A percentile compares a stretch with the other conserved stretches of the same genome.
These are phyloP conservation scores for Suillus luteus DNA, from an alignment of 768 basidiomycete species.

Conservation along the genomic window DNA sequence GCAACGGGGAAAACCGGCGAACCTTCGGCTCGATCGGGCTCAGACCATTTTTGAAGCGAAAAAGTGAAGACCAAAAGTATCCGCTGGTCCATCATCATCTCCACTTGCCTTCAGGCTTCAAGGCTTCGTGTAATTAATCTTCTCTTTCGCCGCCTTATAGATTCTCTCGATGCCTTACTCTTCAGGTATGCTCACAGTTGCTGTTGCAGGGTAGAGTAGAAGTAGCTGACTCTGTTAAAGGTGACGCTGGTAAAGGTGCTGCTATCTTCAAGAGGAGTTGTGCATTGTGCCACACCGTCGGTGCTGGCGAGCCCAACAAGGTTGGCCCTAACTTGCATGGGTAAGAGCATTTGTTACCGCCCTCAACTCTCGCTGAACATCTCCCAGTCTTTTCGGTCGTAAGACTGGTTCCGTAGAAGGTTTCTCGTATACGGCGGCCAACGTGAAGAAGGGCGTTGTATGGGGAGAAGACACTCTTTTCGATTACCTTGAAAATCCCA, in stretches of 20 bases:
- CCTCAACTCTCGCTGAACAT: background rate
- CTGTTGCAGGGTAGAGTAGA: background rate
- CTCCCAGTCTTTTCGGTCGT: conserved; percentile 74
- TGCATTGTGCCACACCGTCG: conserved; percentile 91
- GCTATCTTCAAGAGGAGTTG: conserved; percentile 95
- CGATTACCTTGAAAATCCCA: conserved; percentile 95
- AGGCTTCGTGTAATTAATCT: conserved; percentile 14
- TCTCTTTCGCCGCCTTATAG: conserved; percentile 9
- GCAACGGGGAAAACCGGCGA: conserved; percentile 31
- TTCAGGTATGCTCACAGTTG: conserved; percentile 36
- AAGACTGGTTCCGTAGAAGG: conserved; percentile 84
- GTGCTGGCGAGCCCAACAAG: conserved; percentile 74
- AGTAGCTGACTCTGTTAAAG: conserved; percentile 36
- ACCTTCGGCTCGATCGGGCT: conserved; percentile 25
- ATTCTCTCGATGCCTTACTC: conserved; percentile 43
- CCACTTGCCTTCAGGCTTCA: conserved; percentile 15
- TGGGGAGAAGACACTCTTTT: conserved; percentile 92
- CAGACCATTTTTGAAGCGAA: conserved; percentile 20
- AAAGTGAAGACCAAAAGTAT: conserved; percentile 13
- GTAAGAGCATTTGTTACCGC: conserved; percentile 42
- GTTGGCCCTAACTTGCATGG: conserved; percentile 97
- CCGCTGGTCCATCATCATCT: conserved; percentile 12
- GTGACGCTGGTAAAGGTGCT: conserved; percentile 91
- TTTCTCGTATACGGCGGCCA: conserved; percentile 92
- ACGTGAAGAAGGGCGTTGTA: conserved; percentile 88